Evolutionary conservation across 1,284 basidiomycete genomes (phyloP), one percentile per base, ranked within the genome.

Genomic region (Microbotryum saponariae): DNA sequence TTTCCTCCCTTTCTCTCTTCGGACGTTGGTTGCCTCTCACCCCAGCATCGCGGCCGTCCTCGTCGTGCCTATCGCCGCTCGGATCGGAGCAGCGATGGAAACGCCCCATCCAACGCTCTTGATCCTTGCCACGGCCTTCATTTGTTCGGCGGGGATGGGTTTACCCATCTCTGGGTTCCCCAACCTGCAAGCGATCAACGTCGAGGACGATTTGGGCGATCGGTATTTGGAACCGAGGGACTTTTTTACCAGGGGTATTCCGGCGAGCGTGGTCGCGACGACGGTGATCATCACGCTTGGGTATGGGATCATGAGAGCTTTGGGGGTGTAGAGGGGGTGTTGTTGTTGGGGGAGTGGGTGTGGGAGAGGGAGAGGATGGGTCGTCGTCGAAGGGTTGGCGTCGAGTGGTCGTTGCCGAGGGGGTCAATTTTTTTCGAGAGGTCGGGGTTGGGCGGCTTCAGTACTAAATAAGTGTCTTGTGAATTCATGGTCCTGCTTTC

Each of bases 121-220:
- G 65, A 89, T 96, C 71, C 93, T 96, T 78, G 83, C 78, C 53
- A 97, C 92, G 10, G 91, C 85, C 2, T 79, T 98, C 65, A 88
- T 96, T 60, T 97, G 93, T 72, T 93, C 90, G 33, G 82, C 91
- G 4, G 96, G 94, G 1, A 98, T 98, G 94, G 96, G 93, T 7
- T 87, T 99, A 81, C 93, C 93, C 4, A 92, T 97, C 44, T 92
- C 89, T 63, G 94, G 94, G 7, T 97, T 98, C 80, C 94, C 93
- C 0, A 97, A 97, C 76, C 89, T 93, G 78, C 91, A 52, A 46
- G 51, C 53, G 49, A 73, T 92, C 25, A 90, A 89, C 6, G 89
- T 97, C 76, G 94, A 97, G 74, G 90, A 97, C 75, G 91, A 96
- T 74, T 82, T 97, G 58, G 94, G 94, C 3, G 86, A 91, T 70